Percentiles rank a stretch among this genome's conserved stretches.
These are phyloP conservation scores for Posidonia australis DNA, from an alignment of 106 monocot genomes.

Conservation along the genomic window DNA sequence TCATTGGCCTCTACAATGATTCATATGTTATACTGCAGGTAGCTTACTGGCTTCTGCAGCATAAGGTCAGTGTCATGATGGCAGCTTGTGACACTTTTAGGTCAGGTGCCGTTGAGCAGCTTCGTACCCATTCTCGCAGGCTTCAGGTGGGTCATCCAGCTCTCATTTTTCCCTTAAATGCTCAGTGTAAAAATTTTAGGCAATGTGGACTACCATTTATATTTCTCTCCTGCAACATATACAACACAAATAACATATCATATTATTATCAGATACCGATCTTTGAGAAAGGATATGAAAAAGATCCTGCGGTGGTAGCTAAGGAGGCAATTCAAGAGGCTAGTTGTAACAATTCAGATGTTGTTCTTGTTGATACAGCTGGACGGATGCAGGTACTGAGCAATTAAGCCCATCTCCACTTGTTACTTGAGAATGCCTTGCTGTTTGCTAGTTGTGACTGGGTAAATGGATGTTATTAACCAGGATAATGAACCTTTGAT, in stretches of 20 bases:
- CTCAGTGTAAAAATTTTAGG: no score
- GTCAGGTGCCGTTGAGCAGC: constrained; percentile 98
- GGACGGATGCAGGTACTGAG: constrained; percentile 85
- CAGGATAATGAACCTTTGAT: constrained; percentile 97
- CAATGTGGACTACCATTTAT: no score
- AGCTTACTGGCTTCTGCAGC: constrained; percentile 97
- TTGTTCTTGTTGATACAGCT: constrained; percentile 98
- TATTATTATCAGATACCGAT: constrained; percentile 70
- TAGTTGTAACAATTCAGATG: constrained; percentile 67
- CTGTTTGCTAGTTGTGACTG: background rate
- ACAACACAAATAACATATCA: background rate
- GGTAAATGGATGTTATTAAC: background rate
- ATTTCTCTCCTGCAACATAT: background rate
- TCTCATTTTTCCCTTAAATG: no score
- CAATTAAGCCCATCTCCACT: background rate
- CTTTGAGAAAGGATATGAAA: constrained; percentile 97
- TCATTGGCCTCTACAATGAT: background rate
- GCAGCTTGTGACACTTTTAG: constrained; percentile 98
- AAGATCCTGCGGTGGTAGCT: constrained; percentile 95
- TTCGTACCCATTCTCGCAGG: constrained; percentile 93
- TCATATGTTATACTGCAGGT: constrained; percentile 33
- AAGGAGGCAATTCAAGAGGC: constrained; percentile 95
- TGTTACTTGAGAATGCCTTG: background rate
- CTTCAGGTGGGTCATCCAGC: constrained; percentile 59
- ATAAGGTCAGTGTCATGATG: constrained; percentile 76